These are phyloP conservation scores for Pythium periplocum DNA, from an alignment of 352 stramenopile species.

Conservation along the genomic window DNA sequence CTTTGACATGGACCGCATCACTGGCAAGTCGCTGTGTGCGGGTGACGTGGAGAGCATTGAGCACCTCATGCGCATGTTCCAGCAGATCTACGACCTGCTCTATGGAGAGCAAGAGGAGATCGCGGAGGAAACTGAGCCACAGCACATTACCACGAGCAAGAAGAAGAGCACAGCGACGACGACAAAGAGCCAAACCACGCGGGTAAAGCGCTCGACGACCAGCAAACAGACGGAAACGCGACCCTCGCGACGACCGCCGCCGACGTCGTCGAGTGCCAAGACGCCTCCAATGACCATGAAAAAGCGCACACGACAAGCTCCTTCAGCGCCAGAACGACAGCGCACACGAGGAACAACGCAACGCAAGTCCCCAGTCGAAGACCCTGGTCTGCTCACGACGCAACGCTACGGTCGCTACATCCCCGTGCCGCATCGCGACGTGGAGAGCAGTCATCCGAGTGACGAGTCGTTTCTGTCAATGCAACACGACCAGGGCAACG, in stretches of 20 bases:
- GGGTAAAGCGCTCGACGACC: too few relatives aligned
- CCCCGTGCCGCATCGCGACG: constrained; percentile 6
- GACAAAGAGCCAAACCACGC: too few relatives aligned
- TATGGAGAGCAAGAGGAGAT: constrained; percentile 23
- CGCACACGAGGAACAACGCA: neutral
- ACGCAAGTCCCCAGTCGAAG: neutral
- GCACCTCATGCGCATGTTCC: constrained; percentile 47
- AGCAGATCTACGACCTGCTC: constrained; percentile 51
- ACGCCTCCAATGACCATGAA: constrained; percentile 4
- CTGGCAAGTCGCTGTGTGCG: constrained; percentile 41
- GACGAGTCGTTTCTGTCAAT: too few relatives aligned
- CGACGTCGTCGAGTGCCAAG: neutral
- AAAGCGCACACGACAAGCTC: constrained; percentile 10
- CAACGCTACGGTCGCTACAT: constrained; percentile 22
- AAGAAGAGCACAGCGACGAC: too few relatives aligned
- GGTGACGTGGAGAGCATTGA: constrained; percentile 49
- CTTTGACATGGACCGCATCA: constrained; percentile 41
- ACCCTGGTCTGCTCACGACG: constrained; percentile 17
- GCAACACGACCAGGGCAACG: too few relatives aligned
- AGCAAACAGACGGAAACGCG: too few relatives aligned
- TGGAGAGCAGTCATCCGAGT: too few relatives aligned
- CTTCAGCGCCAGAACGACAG: too few relatives aligned
- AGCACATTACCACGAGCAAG: too few relatives aligned
- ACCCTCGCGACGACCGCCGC: too few relatives aligned
- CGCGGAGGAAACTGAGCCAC: too few relatives aligned